A percentile compares a stretch with the other conserved stretches of the same genome.
phyloP scores from a whole-genome alignment of 2,329 filamentous ascomycete species.

The Dothistroma pini region DNA sequence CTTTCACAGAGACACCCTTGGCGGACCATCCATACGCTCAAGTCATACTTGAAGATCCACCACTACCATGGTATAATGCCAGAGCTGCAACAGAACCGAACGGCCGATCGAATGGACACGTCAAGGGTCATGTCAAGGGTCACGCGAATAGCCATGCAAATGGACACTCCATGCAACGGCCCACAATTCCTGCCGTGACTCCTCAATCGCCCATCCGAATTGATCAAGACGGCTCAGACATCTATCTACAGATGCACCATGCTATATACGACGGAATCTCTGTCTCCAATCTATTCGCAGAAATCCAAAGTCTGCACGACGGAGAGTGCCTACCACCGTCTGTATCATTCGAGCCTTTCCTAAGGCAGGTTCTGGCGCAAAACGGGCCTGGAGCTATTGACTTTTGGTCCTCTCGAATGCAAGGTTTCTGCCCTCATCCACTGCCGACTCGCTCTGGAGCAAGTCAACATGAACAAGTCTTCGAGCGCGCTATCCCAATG shows the following conservation, averaged over 20 bases:
- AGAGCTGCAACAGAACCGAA: neutral
- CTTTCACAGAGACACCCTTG: slow-evolving; percentile 65
- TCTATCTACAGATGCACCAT: slow-evolving; percentile 65
- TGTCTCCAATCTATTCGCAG: slow-evolving; percentile 64
- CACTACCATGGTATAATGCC: slow-evolving; percentile 39
- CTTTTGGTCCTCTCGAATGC: slow-evolving; percentile 65
- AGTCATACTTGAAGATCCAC: slow-evolving; percentile 56
- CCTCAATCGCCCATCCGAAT: slow-evolving; percentile 12
- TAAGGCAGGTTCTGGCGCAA: slow-evolving; percentile 55
- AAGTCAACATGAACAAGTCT: slow-evolving; percentile 2
- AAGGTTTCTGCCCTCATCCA: slow-evolving; percentile 47
- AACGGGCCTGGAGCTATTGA: slow-evolving; percentile 49
- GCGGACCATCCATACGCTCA: slow-evolving; percentile 65
- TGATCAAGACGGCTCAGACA: slow-evolving; percentile 8
- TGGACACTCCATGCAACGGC: neutral
- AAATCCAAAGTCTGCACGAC: slow-evolving; percentile 61
- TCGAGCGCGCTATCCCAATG: slow-evolving; percentile 9
- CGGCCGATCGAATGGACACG: slow-evolving; percentile 1
- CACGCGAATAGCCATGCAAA: slow-evolving; percentile 2
- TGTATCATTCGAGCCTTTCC: slow-evolving; percentile 60
- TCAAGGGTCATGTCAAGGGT: slow-evolving; percentile 6
- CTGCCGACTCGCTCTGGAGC: slow-evolving; percentile 31
- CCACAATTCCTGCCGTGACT: slow-evolving; percentile 11
- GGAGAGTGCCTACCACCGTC: slow-evolving; percentile 47
- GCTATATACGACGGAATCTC: slow-evolving; percentile 83